Conservation (phyloP, 2,329 filamentous ascomycete genomes). For the Lecanicillium sp. region DNA sequence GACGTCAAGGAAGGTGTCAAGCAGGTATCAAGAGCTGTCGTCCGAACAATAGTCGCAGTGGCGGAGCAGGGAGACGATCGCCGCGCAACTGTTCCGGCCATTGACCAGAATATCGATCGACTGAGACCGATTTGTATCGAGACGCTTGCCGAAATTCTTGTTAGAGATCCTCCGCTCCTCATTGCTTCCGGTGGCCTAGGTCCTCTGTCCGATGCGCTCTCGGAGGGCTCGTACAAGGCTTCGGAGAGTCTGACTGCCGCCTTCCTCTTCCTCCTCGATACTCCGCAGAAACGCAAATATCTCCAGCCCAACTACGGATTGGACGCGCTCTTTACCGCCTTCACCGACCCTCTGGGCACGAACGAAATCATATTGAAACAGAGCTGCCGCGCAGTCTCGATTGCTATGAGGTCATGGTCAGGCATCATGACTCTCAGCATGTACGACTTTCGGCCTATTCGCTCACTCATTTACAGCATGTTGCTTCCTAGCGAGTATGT, state of each 20-base stretch:
- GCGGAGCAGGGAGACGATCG: constrained; percentile 85
- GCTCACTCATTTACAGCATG: constrained; percentile 66
- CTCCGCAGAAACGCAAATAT: constrained; percentile 72
- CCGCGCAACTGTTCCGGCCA: constrained; percentile 61
- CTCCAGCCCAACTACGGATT: constrained; percentile 85
- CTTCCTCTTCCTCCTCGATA: constrained; percentile 86
- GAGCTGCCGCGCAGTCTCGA: constrained; percentile 87
- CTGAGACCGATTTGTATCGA: constrained; percentile 86
- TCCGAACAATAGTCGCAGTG: constrained; percentile 83
- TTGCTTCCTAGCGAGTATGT: constrained; percentile 50
- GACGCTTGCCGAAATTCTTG: constrained; percentile 84
- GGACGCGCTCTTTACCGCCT: constrained; percentile 82
- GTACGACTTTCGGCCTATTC: constrained; percentile 79
- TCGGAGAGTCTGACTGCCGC: constrained; percentile 82
- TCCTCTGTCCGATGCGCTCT: constrained; percentile 83
- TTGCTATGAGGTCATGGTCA: constrained; percentile 87
- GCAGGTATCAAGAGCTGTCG: constrained; percentile 80
- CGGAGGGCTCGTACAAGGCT: constrained; percentile 85
- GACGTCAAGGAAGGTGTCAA: constrained; percentile 89
- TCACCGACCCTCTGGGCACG: constrained; percentile 73
- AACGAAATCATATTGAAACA: constrained; percentile 64
- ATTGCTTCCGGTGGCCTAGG: constrained; percentile 79
- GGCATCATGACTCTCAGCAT: constrained; percentile 83
- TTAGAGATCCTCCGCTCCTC: constrained; percentile 76
- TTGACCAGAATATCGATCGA: constrained; percentile 74